These are phyloP conservation scores for Ustilago nuda DNA, from an alignment of 1,284 basidiomycete genomes.

Conservation along the genomic window DNA sequence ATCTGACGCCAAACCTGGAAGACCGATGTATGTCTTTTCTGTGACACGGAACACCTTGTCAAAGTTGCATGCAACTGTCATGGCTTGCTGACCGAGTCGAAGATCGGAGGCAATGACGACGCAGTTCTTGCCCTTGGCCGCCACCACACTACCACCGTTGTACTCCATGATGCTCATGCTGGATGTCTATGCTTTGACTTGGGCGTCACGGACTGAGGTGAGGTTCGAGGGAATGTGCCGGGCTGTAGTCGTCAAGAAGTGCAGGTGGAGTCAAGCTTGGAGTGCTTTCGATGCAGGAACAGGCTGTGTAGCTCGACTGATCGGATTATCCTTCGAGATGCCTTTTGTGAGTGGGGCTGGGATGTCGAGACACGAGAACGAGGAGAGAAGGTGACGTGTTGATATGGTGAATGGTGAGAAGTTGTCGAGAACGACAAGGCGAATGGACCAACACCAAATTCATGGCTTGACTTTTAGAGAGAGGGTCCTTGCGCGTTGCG, in stretches of 20 bases:
- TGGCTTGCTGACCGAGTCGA: constrained; percentile 87
- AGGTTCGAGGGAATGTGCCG: neutral
- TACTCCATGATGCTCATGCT: constrained; percentile 74
- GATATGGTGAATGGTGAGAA: constrained; percentile 13
- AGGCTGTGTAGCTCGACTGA: neutral
- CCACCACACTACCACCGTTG: constrained; percentile 96
- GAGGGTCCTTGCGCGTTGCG: constrained; percentile 51
- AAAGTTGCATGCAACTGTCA: constrained; percentile 91
- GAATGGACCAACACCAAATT: constrained; percentile 8
- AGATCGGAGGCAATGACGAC: constrained; percentile 98
- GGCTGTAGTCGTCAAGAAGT: neutral
- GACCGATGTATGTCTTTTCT: constrained; percentile 89
- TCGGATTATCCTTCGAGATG: neutral
- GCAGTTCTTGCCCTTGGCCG: constrained; percentile 99
- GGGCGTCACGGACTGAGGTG: constrained; percentile 21
- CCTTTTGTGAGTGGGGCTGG: neutral
- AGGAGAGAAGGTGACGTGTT: neutral
- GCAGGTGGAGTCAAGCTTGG: neutral
- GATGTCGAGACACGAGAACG: neutral
- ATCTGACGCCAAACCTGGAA: constrained; percentile 93
- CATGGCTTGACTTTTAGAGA: constrained; percentile 8
- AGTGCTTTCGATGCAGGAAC: neutral
- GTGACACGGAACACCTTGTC: constrained; percentile 96
- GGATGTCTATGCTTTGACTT: constrained; percentile 26
- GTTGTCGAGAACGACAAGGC: constrained; percentile 4